Conservation (phyloP, 768 basidiomycete genomes). For the Termitomyces sp. region DNA sequence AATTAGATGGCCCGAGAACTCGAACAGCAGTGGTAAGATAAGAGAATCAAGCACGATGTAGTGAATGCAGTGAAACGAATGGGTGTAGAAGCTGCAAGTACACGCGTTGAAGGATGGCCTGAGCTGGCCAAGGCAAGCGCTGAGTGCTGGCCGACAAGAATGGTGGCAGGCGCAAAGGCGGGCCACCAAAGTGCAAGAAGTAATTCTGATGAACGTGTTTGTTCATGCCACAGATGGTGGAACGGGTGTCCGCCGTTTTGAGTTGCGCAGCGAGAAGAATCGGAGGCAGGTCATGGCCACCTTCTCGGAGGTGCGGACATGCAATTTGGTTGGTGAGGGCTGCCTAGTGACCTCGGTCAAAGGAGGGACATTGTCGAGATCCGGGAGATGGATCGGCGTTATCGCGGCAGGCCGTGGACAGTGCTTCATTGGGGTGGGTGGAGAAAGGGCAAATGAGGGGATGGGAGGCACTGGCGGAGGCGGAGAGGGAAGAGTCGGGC, state of each 20-base stretch:
- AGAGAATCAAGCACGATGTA: background rate
- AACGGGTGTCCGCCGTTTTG: conserved; percentile 14
- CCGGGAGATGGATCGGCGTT: background rate
- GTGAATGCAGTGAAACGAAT: background rate
- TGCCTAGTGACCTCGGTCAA: background rate
- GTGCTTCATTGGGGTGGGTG: conserved; percentile 22
- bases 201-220: background rate
- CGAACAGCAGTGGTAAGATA: background rate
- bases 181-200: background rate
- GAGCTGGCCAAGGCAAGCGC: background rate
- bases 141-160: background rate
- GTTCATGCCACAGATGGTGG: background rate
- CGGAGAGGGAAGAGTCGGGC: conserved; percentile 31
- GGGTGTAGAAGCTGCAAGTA: background rate
- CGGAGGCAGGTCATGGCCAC: conserved; percentile 44
- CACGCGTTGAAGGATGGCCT: background rate
- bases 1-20: background rate
- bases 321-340: background rate
- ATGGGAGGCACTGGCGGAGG: conserved; percentile 57
- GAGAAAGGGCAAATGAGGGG: conserved; percentile 35
- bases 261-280: conserved; percentile 41
- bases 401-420: background rate
- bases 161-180: background rate
- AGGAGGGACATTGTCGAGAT: background rate
- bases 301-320: conserved; percentile 21